Base-by-base conservation (phyloP, 768 basidiomycete species). In the Tulasnella sp. region DNA sequence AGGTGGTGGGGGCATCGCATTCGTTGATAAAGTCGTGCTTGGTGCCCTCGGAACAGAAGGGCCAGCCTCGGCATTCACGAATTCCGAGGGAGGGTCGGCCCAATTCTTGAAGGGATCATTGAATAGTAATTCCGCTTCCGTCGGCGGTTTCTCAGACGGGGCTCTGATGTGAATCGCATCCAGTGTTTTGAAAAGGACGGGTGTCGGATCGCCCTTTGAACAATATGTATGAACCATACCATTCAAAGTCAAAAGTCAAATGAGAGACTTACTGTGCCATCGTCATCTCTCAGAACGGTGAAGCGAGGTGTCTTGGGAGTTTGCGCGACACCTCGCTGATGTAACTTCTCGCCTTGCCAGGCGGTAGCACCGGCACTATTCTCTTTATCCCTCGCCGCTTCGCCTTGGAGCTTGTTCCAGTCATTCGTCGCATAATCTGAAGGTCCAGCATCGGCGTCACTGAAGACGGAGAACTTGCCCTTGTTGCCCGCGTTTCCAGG, bases 251-350 rank as follows among this genome's bases (percentile, higher is more conserved):
- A n/a, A n/a, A n/a, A 27, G 13, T 38, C 13, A 60, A n/a, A 44
- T 29, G n/a, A n/a, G n/a, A 38, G 11, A 55, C 13, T 47, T 23
- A 21, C 32, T 7, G 11, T 17, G 67, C 71, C 59, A 56, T 73
- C 76, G 34, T 68, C 66, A 62, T 77, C 76, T 29, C 71, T 68
- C 65, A 74, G 76, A 0, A 77, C 73, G 52, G 75, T 72, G 23
- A 76, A 64, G 62, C 73, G 74, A 24, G 72, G 72, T 3, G 70
- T 71, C 3, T 70, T 64, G 1, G 70, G 69, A 3, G 68, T 68
- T n/a, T 67, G 47, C 30, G 60, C 65, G 49, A 51, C 49, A 34
- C 64, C 67, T 62, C 27, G 68, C 64, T 54, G 56, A 38, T 30
- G 67, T 56, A 76, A 53, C 10, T 70, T 70, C 67, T 76, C 75